phyloP scores from a whole-genome alignment of 2,329 filamentous ascomycete species.

The Pseudophaeomoniella oleicola region DNA sequence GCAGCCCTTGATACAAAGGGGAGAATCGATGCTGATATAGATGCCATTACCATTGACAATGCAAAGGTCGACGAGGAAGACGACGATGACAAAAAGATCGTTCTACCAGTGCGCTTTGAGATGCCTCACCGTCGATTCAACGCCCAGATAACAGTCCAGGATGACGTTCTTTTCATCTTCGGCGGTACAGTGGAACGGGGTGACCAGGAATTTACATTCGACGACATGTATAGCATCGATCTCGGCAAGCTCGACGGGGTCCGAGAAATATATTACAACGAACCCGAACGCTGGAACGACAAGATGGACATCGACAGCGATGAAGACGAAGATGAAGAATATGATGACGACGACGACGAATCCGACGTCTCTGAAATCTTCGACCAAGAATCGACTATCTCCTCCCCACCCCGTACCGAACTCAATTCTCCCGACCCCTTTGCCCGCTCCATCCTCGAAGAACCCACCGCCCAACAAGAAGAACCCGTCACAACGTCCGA shows the following conservation, averaged over 20 bases:
- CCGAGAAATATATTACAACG: conserved; percentile 74
- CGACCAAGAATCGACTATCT: conserved; percentile 19
- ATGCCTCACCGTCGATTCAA: conserved; percentile 88
- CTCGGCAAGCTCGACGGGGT: conserved; percentile 91
- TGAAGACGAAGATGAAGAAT: conserved; percentile 33
- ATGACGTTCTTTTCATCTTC: conserved; percentile 85
- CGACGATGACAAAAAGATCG: conserved; percentile 37
- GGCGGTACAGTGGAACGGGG: conserved; percentile 92
- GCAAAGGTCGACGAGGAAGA: conserved; percentile 39
- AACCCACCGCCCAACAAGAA: conserved; percentile 3
- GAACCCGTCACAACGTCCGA: conserved; percentile 32
- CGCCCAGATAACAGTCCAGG: conserved; percentile 75
- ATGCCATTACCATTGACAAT: conserved; percentile 22
- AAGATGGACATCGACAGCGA: conserved; percentile 47
- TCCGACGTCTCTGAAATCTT: conserved; percentile 28
- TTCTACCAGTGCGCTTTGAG: conserved; percentile 58
- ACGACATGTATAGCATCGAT: conserved; percentile 85
- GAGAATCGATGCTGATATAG: conserved; percentile 39
- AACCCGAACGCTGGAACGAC: conserved; percentile 71
- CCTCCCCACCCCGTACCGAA: conserved; percentile 6
- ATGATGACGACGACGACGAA: conserved; percentile 24
- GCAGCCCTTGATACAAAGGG: conserved; percentile 69
- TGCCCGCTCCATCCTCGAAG: too few relatives aligned
- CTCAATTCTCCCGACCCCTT: too few relatives aligned
- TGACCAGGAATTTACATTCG: conserved; percentile 88